Percentiles rank a stretch among this genome's conserved stretches.
Conservation (phyloP, 1,284 basidiomycete genomes). For the Hypsizygus ulmarius region DNA sequence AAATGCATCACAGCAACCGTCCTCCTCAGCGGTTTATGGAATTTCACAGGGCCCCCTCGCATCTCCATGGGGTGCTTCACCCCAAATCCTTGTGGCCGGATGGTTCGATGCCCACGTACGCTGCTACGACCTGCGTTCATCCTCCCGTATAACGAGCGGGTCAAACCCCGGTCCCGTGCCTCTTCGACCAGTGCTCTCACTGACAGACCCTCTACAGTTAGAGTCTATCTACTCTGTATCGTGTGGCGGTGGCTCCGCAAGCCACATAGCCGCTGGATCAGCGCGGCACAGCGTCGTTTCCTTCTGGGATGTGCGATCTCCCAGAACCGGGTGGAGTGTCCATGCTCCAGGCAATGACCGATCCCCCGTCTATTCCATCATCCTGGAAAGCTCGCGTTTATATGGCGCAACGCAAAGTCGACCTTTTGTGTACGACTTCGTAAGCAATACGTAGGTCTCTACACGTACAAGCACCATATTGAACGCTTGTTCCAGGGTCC, state of each 20-base stretch:
- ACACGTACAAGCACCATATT: neutral
- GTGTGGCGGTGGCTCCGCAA: constrained; percentile 62
- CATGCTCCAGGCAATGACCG: constrained; percentile 72
- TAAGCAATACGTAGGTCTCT: constrained; percentile 28
- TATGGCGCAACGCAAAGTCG: constrained; percentile 73
- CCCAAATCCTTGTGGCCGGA: constrained; percentile 71
- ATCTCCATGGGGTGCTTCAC: constrained; percentile 63
- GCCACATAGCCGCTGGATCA: constrained; percentile 67
- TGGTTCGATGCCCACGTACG: constrained; percentile 76
- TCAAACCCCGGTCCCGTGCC: constrained; percentile 20
- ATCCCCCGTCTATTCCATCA: constrained; percentile 69
- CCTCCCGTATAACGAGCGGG: constrained; percentile 25
- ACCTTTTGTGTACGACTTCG: constrained; percentile 76
- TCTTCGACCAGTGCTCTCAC: constrained; percentile 53
- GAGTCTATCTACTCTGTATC: constrained; percentile 74
- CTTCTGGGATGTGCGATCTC: constrained; percentile 71
- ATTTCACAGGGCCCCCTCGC: constrained; percentile 56
- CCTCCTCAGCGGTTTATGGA: constrained; percentile 65
- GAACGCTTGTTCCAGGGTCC: constrained; percentile 39
- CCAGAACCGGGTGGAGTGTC: constrained; percentile 64
- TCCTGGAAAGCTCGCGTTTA: constrained; percentile 69
- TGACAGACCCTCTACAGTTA: constrained; percentile 62
- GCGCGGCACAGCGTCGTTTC: constrained; percentile 72
- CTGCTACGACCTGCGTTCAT: constrained; percentile 67
- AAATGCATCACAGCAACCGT: constrained; percentile 17